Evolutionary conservation across 2,329 filamentous ascomycete species (phyloP).

Genomic region (Coniochaeta hoffmannii): DNA sequence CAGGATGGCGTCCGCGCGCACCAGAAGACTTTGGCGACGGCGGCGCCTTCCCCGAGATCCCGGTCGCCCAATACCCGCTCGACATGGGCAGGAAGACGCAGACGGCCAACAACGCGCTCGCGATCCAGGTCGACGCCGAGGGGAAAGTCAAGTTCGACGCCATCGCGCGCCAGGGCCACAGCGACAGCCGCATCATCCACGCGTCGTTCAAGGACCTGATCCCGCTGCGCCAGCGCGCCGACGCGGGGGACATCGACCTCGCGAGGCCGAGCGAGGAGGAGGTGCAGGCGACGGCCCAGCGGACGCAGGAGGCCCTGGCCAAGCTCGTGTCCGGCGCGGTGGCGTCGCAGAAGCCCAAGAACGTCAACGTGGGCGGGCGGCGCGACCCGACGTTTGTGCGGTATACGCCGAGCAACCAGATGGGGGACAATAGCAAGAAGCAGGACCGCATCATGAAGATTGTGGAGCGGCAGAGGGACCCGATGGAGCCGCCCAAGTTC

Average conservation of each 20-base stretch:
- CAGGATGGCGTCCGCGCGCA: constrained; percentile 82
- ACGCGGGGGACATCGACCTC: constrained; percentile 85
- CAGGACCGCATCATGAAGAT: constrained; percentile 98
- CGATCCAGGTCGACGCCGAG: constrained; percentile 84
- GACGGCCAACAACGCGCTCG: constrained; percentile 82
- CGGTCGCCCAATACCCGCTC: constrained; percentile 89
- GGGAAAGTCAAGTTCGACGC: constrained; percentile 96
- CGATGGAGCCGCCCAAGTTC: constrained; percentile 96
- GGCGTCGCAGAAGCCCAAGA: constrained; percentile 92
- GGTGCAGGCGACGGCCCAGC: constrained; percentile 75
- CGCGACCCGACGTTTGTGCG: constrained; percentile 89
- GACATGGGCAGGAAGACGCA: constrained; percentile 83
- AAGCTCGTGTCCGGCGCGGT: constrained; percentile 78
- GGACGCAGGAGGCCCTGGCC: constrained; percentile 80
- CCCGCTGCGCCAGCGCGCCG: constrained; percentile 82
- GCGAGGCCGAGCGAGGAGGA: constrained; percentile 79
- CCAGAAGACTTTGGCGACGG: constrained; percentile 94
- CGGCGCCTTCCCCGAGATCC: constrained; percentile 89
- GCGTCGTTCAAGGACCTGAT: constrained; percentile 96
- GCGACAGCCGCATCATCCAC: constrained; percentile 77
- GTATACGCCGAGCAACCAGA: constrained; percentile 94
- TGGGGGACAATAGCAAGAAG: constrained; percentile 81
- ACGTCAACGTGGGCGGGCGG: constrained; percentile 71
- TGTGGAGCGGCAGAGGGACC: constrained; percentile 86
- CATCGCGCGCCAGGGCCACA: constrained; percentile 84